Base-by-base conservation (phyloP, 208 protist genomes). In the Acanthamoeba healyi region DNA sequence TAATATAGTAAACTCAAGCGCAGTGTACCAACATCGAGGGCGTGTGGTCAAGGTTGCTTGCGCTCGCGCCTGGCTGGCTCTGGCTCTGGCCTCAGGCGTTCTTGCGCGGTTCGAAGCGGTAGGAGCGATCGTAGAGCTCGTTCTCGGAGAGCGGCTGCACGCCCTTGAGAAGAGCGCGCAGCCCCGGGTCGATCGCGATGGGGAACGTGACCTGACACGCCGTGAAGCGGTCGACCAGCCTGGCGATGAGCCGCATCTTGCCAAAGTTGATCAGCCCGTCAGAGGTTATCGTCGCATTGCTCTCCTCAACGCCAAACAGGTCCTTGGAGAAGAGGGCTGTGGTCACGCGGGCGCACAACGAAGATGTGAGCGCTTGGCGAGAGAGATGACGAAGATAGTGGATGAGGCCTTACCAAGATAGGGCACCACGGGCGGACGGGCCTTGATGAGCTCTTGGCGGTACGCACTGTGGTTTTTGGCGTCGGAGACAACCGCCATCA, bases 241-340 rank as follows among this genome's bases (percentile, higher is more conserved):
- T 12, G 17, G 34, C 38, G 38, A 82, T 42, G 24, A 82, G 34
- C 22, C 72, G 72, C 72, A 82, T 49, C 72, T 82, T 82, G 38
- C 9, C 72, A 46, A 82, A 82, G 72, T 82, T 82, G 72, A 82
- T 51, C 6, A 82, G 34, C 36, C 42, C 72, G 24, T 82, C 72
- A 6, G 9, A 22, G 7, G 42, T 54, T 6, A 82, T 49, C 22
- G 72, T 82, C 22, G 38, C 14, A 26, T 82, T 82, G 72, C 72
- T 51, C n/a, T 82, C 72, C 42, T 82, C 72, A 22, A 82, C 72
- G 29, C 72, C 42, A 51, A 82, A 82, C 36, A 82, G 72, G 38
- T 82, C 72, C 72, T 46, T 82, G 10, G 72, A 82, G 72, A 82
- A 82, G 10, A 82, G 42, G 42, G 72, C 72, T 82, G 63, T 29